Evolutionary conservation across 257 asterid species (phyloP).

Genomic region (Penstemon barbatus): DNA sequence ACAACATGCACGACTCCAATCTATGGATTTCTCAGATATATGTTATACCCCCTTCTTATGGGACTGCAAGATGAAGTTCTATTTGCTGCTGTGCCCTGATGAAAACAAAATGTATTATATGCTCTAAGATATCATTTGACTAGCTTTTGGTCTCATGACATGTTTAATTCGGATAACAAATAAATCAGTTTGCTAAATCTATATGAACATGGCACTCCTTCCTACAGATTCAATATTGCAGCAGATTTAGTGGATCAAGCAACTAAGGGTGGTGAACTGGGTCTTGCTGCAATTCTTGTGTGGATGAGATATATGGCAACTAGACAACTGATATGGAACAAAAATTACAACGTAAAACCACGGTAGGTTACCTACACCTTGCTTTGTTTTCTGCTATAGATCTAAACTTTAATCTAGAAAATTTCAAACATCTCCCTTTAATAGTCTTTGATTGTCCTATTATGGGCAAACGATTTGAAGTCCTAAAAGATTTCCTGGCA

Average conservation of each 20-base stretch:
- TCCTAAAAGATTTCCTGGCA: too few relatives aligned
- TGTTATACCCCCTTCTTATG: constrained; percentile 13
- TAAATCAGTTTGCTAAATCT: too few relatives aligned
- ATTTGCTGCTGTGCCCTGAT: constrained; percentile 10
- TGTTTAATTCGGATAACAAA: background rate
- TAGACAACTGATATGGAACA: constrained; percentile 96
- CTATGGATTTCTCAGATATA: constrained; percentile 4
- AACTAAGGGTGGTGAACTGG: constrained; percentile 72
- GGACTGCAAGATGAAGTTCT: background rate
- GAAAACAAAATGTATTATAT: constrained; percentile 19
- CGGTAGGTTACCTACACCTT: constrained; percentile 53
- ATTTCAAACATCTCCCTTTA: background rate
- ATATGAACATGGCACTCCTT: constrained; percentile 35
- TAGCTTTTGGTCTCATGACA: constrained; percentile 8
- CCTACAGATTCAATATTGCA: constrained; percentile 85
- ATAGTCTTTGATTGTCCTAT: too few relatives aligned
- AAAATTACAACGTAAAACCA: constrained; percentile 98
- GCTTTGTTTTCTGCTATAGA: constrained; percentile 3
- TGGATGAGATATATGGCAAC: constrained; percentile 99
- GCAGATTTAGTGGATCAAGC: constrained; percentile 91
- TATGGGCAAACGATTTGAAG: too few relatives aligned
- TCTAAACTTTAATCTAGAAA: constrained; percentile 5
- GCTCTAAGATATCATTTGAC: constrained; percentile 14
- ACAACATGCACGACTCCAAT: constrained; percentile 4
- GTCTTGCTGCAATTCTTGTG: constrained; percentile 91